Base-by-base conservation (phyloP, 768 basidiomycete species). In the Mrakia blollopis region DNA sequence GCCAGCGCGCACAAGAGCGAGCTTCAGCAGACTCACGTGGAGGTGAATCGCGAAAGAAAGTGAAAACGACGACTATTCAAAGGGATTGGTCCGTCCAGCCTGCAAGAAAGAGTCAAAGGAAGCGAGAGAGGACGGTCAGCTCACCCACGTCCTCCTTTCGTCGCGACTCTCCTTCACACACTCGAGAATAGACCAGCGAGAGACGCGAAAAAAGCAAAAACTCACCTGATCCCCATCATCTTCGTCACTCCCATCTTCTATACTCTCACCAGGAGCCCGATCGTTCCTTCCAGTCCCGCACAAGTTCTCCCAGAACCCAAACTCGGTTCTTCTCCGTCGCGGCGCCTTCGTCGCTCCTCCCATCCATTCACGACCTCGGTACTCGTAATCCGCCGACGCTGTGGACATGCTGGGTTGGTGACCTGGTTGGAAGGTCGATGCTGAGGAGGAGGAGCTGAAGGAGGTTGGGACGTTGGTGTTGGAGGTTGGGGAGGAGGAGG, bases 41-140 rank as follows among this genome's bases (percentile, higher is more conserved):
- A 44, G 44, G 44, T 11, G 44, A 6, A 41, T 41, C 39, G 44
- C 11, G 10, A 44, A 44, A 13, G 5, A 2, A 44, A 44, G 44
- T n/a, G n/a, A n/a, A n/a, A n/a, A n/a, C n/a, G n/a, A n/a, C n/a
- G 44, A 8, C 60, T 32, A 74, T 44, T 74, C 73, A 47, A 74
- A 74, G 14, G 73, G 73, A 50, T 74, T 74, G 30, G 73, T 74
- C 62, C 65, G 60, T 65, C 73, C 73, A 60, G 47, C 73, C 41
- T 74, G 28, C 2, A 10, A 35, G 37, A 3, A 9, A n/a, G 9
- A 41, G 37, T 25, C 18, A 16, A 63, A 2, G 10, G 44, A 35
- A 41, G 39, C 7, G 16, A 9, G 13, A 41, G 44, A n/a, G 5
- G 18, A 44, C 35, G n/a, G 37, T 41, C 13, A 68, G 65, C 35